Base-by-base conservation (phyloP, 805 yeast genomes). In the Candida sphagnicola region DNA sequence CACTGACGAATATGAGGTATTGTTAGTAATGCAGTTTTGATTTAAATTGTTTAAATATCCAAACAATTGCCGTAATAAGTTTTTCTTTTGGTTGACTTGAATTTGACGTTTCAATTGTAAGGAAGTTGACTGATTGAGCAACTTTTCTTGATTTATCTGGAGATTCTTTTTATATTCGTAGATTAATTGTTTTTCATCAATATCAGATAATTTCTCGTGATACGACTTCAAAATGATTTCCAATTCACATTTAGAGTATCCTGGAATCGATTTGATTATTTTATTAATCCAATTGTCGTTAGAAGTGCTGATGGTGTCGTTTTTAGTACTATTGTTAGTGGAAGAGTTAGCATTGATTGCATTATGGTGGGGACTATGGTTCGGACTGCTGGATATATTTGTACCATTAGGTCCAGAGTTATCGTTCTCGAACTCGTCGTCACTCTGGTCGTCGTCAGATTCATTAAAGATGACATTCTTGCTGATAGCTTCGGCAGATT, bases 11-110 rank as follows among this genome's bases (percentile, higher is more conserved):
- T 67, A 64, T 8, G 62, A 49, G 13, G 70, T 55, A 49, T 67
- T 67, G 46, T 67, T 67, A 35, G 72, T 67, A 42, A 64, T 54
- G 39, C 61, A 61, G 31, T 65, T 70, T 32, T 54, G 62, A 49
- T 68, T 67, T 34, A 68, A 42, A 34, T 53, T 56, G 48, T 68
- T 68, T 35, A 52, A 48, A 40, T 61, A 57, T 17, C 73, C 73
- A 48, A 68, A 68, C 11, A 67, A 50, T 40, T 61, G 54, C 39
- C 54, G 53, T n/a, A 65, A 50, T 2, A 68, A 43, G 39, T 65
- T 72, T 35, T 62, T 63, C 52, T 67, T 68, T 44, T 67, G 72
- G 23, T 50, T 45, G 3, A 67, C 51, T 46, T 68, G 74, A 5
- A 64, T 45, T 44, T 66, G 66, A n/a, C 73, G 43, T 48, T 65